phyloP scores from a whole-genome alignment of 139 green algal genomes.

The Micractinium conductrix region DNA sequence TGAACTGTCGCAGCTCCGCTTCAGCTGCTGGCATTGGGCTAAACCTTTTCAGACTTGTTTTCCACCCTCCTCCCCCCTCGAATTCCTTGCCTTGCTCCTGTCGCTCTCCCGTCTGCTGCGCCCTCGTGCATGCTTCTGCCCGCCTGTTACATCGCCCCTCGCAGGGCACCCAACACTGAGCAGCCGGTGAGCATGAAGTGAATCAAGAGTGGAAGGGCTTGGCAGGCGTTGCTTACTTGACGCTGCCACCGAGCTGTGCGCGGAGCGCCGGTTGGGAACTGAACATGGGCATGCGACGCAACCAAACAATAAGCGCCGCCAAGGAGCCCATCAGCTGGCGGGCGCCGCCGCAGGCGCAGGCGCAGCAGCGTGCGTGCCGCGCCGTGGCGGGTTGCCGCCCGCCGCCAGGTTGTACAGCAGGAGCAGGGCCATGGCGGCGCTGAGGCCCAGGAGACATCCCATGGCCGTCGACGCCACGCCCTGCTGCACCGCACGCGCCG shows the following conservation, averaged over 20 bases:
- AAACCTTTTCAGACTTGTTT: no score
- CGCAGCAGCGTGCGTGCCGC: neutral
- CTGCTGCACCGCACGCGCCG: conserved; percentile 16
- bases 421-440: conserved; percentile 28
- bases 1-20: neutral
- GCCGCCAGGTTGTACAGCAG: conserved; percentile 43
- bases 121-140: neutral
- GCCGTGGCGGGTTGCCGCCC: conserved; percentile 30
- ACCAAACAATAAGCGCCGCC: no score
- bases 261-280: no score
- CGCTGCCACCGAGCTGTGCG: no score
- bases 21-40: no score
- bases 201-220: no score
- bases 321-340: no score
- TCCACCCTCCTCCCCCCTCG: neutral
- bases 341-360: neutral
- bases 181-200: no score
- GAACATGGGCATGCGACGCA: no score
- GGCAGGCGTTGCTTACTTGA: no score
- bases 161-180: no score
- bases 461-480: neutral
- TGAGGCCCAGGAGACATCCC: conserved; percentile 26
- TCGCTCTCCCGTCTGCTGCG: neutral
- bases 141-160: no score
- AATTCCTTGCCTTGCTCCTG: neutral